Evolutionary conservation across 2,329 filamentous ascomycete species (phyloP), one percentile per base, ranked within the genome.

Genomic region (Claviceps quebecensis): DNA sequence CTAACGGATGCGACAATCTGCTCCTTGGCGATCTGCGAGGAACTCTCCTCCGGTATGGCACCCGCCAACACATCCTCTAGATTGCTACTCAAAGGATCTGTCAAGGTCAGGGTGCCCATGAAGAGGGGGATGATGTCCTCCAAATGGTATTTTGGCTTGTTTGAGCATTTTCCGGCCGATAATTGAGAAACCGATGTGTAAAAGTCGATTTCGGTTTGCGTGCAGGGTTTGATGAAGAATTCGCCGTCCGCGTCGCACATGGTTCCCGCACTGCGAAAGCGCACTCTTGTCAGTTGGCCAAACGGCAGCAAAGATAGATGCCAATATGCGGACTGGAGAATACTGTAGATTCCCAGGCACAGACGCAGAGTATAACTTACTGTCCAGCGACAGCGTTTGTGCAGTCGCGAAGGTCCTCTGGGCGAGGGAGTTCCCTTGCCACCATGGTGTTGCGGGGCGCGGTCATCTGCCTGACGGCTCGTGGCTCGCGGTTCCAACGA

Each of bases 191-290:
- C 40, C 4, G 48, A 49, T 23, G 29, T 23, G 73, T 98, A 98
- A 67, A 98, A 98, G 45, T 81, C 76, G 60, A 97, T 81, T 70
- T 98, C 93, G 56, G 82, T 76, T 56, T 81, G 71, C 0, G 87
- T 95, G 67, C 91, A 97, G 17, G 93, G 93, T 69, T 98, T 98
- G 64, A 96, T 87, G 65, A 98, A 86, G 37, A 97, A 74, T 56
- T 85, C 80, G 64, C 93, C 93, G 50, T 87, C 81, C 51, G 78
- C 74, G 62, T 95, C 88, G 63, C 84, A 89, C 60, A 95, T 79
- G 46, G 95, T 91, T 57, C 93, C 93, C 58, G 94, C 90, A 70
- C 90, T 96, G 63, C 7, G 22, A 19, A 9, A 48, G 40, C 23
- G 29, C 45, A 39, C 13, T 43, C 45, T 19, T 14, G 46, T 48